Percentiles rank a stretch among this genome's conserved stretches.
Conservation (phyloP, 805 yeast genomes). For the Wickerhamomyces alni region DNA sequence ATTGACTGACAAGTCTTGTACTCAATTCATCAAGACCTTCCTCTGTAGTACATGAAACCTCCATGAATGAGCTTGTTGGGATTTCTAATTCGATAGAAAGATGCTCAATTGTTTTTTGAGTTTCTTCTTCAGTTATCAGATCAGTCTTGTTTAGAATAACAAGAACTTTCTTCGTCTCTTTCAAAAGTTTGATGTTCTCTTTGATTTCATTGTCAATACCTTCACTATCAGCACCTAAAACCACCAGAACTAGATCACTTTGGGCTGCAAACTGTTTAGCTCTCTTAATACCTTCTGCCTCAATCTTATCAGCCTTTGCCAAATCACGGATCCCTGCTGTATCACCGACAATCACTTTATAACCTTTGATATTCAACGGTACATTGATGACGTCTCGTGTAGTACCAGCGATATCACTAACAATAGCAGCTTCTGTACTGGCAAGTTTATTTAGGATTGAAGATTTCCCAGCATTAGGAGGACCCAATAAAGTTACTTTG, state of each 20-base stretch:
- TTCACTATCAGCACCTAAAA: conserved; percentile 45
- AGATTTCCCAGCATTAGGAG: conserved; percentile 96
- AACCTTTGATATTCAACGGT: conserved; percentile 77
- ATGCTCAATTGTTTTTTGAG: too few relatives aligned
- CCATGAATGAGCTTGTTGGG: conserved; percentile 23
- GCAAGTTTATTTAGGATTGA: conserved; percentile 75
- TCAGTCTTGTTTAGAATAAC: conserved; percentile 60
- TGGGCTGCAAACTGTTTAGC: conserved; percentile 55
- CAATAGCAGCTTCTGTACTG: conserved; percentile 80
- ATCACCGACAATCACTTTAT: conserved; percentile 78
- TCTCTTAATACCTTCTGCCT: conserved; percentile 72
- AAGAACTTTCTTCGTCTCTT: conserved; percentile 27
- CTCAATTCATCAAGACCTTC: conserved; percentile 50
- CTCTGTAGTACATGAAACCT: conserved; percentile 57
- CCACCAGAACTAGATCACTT: conserved; percentile 66
- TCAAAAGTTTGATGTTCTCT: conserved; percentile 29
- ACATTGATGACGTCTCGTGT: conserved; percentile 86
- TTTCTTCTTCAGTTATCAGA: conserved; percentile 27
- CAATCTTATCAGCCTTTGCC: conserved; percentile 49
- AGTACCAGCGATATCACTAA: conserved; percentile 88
- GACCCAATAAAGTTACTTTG: conserved; percentile 69
- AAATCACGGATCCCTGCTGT: conserved; percentile 82
- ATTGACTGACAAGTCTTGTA: conserved; percentile 33
- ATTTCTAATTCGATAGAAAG: conserved; percentile 8
- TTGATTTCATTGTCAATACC: conserved; percentile 32